Evolutionary conservation across 768 basidiomycete genomes (phyloP), one percentile per base, ranked within the genome.

Genomic region (Mrakia hoshinonis): DNA sequence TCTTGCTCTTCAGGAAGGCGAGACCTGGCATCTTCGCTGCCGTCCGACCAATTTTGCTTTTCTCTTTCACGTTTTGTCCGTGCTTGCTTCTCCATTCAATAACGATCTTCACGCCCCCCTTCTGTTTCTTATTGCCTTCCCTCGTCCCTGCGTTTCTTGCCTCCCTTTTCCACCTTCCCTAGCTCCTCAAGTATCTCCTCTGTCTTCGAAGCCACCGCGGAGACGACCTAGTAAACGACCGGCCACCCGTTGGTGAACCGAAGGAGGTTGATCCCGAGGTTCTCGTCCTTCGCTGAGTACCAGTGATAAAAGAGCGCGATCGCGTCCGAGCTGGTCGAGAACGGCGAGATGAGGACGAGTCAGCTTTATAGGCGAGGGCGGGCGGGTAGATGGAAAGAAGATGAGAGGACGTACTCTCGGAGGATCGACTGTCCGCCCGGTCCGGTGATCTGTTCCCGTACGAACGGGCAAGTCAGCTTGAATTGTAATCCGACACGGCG

Each of bases 361-460:
- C 51, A 52, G 13, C 51, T 10, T 4, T 4, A 52, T n/a, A 24
- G 29, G 7, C 22, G 10, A 4, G n/a, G 51, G n/a, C 51, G 51
- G 1, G 11, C 51, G n/a, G 12, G n/a, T 1, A 12, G n/a, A n/a
- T n/a, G n/a, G 20, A 24, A 51, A 1, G n/a, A 18, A 51, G n/a
- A n/a, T 7, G n/a, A 52, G n/a, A 85, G 75, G 66, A 85, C 80
- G 11, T 81, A 77, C 10, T 82, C 84, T 24, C 51, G 51, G 77
- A 82, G 77, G 9, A 74, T 34, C 73, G 84, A 83, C 76, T 85
- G 84, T 15, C 85, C 85, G 54, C 85, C 85, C 63, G 85, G 85
- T 0, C 85, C 85, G 67, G 81, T 67, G 36, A 84, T 81, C 84
- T 85, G 64, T n/a, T 47, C 49, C 34, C 1, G 34, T 20, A 49